These are phyloP conservation scores for Cupressus sempervirens DNA, from an alignment of 75 land plant species.

Conservation along the genomic window DNA sequence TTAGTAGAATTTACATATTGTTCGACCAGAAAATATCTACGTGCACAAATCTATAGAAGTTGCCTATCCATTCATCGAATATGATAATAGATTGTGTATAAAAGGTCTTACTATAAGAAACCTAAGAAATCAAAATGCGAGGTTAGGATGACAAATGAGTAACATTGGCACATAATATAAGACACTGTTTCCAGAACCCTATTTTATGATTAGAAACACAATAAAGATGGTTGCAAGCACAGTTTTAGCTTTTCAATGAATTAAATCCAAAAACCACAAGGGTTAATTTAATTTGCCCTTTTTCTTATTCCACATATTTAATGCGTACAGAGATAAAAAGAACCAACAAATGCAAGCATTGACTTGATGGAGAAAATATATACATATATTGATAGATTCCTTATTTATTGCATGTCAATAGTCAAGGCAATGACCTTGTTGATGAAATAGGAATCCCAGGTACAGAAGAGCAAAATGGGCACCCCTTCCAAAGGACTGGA, in stretches of 20 bases:
- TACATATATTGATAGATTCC: too few relatives aligned
- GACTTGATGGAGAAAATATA: not conserved
- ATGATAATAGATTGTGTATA: not conserved
- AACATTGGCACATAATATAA: not conserved
- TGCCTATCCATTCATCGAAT: not conserved
- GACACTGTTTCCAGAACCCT: not conserved
- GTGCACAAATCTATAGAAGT: not conserved
- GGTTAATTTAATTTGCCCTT: not conserved
- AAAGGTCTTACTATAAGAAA: not conserved
- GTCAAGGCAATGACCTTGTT: too few relatives aligned
- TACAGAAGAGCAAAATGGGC: too few relatives aligned
- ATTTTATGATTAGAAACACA: too few relatives aligned
- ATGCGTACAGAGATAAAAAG: not conserved
- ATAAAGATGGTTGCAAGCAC: too few relatives aligned
- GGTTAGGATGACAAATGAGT: not conserved
- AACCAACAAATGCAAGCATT: not conserved
- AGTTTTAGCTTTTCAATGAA: too few relatives aligned
- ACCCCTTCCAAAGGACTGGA: too few relatives aligned
- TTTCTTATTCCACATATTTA: not conserved
- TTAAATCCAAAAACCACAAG: not conserved
- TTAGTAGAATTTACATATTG: not conserved
- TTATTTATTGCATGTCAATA: too few relatives aligned
- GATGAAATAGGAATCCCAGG: too few relatives aligned
- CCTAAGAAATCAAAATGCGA: not conserved
- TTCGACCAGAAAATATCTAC: not conserved